phyloP scores from a whole-genome alignment of 129 eudicot species.

The Centaurea solstitialis region DNA sequence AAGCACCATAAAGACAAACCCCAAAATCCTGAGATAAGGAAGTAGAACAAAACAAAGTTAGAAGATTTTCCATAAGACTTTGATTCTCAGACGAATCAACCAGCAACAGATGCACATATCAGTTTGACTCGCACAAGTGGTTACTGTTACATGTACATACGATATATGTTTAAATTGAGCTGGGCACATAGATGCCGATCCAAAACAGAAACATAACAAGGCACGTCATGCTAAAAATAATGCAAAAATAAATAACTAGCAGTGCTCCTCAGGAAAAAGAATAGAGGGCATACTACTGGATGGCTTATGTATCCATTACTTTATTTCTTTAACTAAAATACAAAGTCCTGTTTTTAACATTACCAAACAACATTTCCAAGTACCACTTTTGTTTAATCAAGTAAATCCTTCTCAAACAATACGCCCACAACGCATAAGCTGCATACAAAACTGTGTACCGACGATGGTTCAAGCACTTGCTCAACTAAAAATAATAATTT shows the following conservation, averaged over 20 bases:
- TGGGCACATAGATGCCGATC: not conserved
- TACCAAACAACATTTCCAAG: not conserved
- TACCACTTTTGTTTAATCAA: not conserved
- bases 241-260: not conserved
- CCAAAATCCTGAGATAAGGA: slow-evolving; percentile 57
- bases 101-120: not conserved
- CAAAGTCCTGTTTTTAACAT: not conserved
- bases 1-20: slow-evolving; percentile 75
- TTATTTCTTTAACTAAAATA: too few relatives aligned
- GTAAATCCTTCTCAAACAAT: not conserved
- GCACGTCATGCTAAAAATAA: not conserved
- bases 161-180: not conserved
- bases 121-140: not conserved
- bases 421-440: not conserved
- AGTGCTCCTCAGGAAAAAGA: not conserved
- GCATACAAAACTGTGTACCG: not conserved
- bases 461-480: not conserved
- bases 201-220: not conserved
- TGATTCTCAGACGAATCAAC: slow-evolving; percentile 2
- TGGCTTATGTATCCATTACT: not conserved
- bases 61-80: not conserved
- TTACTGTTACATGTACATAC: not conserved
- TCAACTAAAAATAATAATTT: not conserved
- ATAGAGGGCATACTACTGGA: not conserved
- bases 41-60: slow-evolving; percentile 9